A percentile compares a stretch with the other conserved stretches of the same genome.
Evolutionary conservation across 257 asterid species (phyloP).

Genomic region (Solanum microdontum): DNA sequence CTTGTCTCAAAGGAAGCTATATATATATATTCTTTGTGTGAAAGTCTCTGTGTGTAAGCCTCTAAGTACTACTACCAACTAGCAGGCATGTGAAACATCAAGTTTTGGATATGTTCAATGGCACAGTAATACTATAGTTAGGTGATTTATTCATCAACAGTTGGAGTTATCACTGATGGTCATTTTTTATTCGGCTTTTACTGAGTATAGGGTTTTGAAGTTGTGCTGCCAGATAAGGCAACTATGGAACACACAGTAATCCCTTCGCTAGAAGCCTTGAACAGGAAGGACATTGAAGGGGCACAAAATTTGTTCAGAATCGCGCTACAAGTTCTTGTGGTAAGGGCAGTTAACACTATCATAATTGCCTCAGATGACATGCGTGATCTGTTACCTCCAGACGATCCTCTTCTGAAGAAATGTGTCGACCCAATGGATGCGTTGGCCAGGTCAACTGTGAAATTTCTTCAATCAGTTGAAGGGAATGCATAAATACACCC

Average conservation of each 20-base stretch:
- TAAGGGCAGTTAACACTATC: slow-evolving; percentile 51
- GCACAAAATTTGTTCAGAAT: slow-evolving; percentile 64
- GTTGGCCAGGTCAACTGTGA: slow-evolving; percentile 41
- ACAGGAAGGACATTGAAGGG: slow-evolving; percentile 56
- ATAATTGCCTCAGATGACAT: slow-evolving; percentile 66
- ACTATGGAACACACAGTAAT: slow-evolving; percentile 48
- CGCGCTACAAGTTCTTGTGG: slow-evolving; percentile 49
- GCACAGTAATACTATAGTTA: background rate
- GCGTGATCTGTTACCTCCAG: slow-evolving; percentile 45
- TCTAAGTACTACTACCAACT: background rate
- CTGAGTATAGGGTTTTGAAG: slow-evolving; percentile 63
- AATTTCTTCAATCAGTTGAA: slow-evolving; percentile 29
- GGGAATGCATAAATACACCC: slow-evolving; percentile 1
- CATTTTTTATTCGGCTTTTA: background rate
- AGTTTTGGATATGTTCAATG: background rate
- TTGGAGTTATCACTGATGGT: background rate
- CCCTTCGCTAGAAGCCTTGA: slow-evolving; percentile 61
- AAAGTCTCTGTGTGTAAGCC: background rate
- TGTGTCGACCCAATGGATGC: slow-evolving; percentile 63
- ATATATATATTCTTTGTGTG: background rate
- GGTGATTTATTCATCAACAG: background rate
- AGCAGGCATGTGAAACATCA: background rate
- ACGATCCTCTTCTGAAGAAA: slow-evolving; percentile 56
- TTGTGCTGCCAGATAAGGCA: slow-evolving; percentile 50
- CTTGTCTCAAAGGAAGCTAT: background rate